Conservation (phyloP, 1,139 yeast species). For the Cylindricascospora bacillispora region DNA sequence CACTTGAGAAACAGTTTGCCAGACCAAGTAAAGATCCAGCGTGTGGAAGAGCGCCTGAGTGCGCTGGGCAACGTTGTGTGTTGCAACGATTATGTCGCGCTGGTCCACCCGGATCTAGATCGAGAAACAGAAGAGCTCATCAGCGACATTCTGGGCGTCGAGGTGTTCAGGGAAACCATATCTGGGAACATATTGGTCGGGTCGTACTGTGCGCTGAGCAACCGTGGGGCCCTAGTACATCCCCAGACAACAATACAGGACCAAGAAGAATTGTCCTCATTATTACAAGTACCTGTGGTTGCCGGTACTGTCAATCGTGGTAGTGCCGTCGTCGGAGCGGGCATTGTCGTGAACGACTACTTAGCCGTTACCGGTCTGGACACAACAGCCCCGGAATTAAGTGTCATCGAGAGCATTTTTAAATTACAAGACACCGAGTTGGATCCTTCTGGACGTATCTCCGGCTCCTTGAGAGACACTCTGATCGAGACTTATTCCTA, state of each 20-base stretch:
- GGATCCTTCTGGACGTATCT: constrained; percentile 40
- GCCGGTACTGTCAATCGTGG: constrained; percentile 99
- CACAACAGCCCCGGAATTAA: constrained; percentile 96
- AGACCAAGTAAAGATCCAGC: constrained; percentile 89
- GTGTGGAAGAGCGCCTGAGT: constrained; percentile 94
- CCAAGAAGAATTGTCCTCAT: constrained; percentile 92
- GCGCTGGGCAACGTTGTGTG: constrained; percentile 97
- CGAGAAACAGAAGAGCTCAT: constrained; percentile 98
- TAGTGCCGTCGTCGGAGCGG: constrained; percentile 94
- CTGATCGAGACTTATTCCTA: constrained; percentile 70
- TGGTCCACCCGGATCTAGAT: constrained; percentile 98
- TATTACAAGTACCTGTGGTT: constrained; percentile 92
- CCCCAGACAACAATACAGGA: constrained; percentile 96
- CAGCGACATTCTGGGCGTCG: constrained; percentile 98
- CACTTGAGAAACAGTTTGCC: constrained; percentile 95
- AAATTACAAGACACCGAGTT: constrained; percentile 84
- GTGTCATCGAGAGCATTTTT: constrained; percentile 93
- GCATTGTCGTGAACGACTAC: constrained; percentile 98
- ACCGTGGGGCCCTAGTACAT: constrained; percentile 97
- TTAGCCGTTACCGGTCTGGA: constrained; percentile 92
- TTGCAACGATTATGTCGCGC: constrained; percentile 97
- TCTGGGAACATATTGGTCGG: constrained; percentile 98
- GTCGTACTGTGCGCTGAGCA: constrained; percentile 84
- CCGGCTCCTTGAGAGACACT: constrained; percentile 79
- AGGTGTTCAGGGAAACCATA: constrained; percentile 96